Conservation (phyloP, 352 stramenopile species). For the Thraustotheca clavata region DNA sequence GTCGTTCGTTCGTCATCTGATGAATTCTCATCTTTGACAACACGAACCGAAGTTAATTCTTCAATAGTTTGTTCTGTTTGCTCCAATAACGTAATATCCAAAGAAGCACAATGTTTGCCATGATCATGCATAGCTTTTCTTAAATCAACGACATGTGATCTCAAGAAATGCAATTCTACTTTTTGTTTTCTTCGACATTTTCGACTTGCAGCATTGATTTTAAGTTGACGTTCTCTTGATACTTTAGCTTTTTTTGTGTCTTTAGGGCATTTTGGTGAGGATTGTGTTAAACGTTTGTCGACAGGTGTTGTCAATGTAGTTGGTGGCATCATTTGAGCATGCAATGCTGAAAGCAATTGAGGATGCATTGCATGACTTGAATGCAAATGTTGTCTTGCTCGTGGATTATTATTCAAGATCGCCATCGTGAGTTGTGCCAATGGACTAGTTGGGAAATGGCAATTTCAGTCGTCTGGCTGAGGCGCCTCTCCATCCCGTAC, state of each 20-base stretch:
- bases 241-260: slow-evolving; percentile 74
- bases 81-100: slow-evolving; percentile 45
- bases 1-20: slow-evolving; percentile 2
- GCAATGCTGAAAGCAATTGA: background rate
- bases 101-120: slow-evolving; percentile 37
- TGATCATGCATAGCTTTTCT: slow-evolving; percentile 63
- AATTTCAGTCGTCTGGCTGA: background rate
- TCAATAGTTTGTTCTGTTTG: slow-evolving; percentile 64
- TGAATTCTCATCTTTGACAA: slow-evolving; percentile 25
- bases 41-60: slow-evolving; percentile 59
- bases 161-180: slow-evolving; percentile 76
- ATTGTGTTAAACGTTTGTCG: background rate
- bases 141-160: slow-evolving; percentile 71
- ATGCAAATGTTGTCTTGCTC: background rate
- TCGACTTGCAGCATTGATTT: slow-evolving; percentile 77
- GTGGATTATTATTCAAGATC: background rate
- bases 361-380: background rate
- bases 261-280: slow-evolving; percentile 8
- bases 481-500: background rate
- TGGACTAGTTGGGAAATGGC: background rate
- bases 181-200: slow-evolving; percentile 84
- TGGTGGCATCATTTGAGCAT: background rate
- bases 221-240: slow-evolving; percentile 73
- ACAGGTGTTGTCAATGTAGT: background rate
- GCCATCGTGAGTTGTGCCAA: slow-evolving; percentile 6